phyloP scores from a whole-genome alignment of 805 yeast genomes.

The Lipomyces starkeyi region DNA sequence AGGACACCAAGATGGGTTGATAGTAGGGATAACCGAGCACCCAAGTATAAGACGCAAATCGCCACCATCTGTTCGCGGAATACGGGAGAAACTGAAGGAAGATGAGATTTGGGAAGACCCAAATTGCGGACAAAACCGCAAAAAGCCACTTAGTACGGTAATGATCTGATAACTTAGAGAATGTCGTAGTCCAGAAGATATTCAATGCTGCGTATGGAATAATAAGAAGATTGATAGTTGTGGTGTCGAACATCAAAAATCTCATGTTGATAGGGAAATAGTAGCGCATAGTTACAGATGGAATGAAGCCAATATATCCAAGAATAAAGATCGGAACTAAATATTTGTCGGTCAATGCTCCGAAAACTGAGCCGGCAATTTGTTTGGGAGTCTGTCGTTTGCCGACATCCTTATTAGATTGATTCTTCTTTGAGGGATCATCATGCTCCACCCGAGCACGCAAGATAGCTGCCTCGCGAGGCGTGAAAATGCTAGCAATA shows the following conservation, averaged over 20 bases:
- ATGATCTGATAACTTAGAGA: conserved; percentile 34
- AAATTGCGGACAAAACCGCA: conserved; percentile 31
- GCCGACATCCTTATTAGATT: conserved; percentile 41
- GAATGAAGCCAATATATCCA: conserved; percentile 35
- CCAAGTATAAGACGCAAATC: conserved; percentile 38
- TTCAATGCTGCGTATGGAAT: conserved; percentile 54
- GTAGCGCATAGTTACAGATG: conserved; percentile 31
- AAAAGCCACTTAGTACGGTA: conserved; percentile 32
- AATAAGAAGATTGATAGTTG: conserved; percentile 57
- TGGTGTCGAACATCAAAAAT: conserved; percentile 57
- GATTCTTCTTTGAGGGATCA: conserved; percentile 31
- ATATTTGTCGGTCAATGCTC: conserved; percentile 28
- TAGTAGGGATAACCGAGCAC: conserved; percentile 55
- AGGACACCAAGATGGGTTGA: conserved; percentile 61
- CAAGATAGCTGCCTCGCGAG: conserved; percentile 33
- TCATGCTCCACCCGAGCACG: conserved; percentile 32
- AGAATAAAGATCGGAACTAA: conserved; percentile 30
- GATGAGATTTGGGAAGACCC: conserved; percentile 37
- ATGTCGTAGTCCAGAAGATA: conserved; percentile 43
- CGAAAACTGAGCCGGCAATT: conserved; percentile 50
- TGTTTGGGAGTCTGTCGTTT: conserved; percentile 54
- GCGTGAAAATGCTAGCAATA: conserved; percentile 24
- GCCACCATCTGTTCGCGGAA: conserved; percentile 35
- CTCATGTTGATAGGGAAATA: conserved; percentile 56
- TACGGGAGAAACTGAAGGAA: conserved; percentile 41